Conservation (phyloP, 1,139 yeast species). For the Pichia sp. region DNA sequence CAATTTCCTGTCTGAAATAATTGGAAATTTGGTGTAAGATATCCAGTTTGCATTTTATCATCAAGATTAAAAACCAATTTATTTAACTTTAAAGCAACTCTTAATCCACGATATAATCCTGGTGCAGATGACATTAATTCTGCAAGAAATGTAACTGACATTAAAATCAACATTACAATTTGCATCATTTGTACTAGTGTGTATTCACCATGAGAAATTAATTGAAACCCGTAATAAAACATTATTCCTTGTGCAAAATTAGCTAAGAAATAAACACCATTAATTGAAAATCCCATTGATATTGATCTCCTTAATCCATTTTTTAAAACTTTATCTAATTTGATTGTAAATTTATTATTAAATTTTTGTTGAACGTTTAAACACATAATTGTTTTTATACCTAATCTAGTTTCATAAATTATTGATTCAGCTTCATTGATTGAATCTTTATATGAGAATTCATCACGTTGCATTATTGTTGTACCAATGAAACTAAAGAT, state of each 20-base stretch:
- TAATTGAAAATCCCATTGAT: constrained; percentile 51
- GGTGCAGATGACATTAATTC: constrained; percentile 61
- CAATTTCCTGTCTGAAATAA: constrained; percentile 19
- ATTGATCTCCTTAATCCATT: constrained; percentile 47
- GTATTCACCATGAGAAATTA: constrained; percentile 56
- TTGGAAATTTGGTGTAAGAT: constrained; percentile 21
- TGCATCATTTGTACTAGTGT: constrained; percentile 52
- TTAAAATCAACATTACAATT: constrained; percentile 65
- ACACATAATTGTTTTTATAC: constrained; percentile 58
- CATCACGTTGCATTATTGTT: constrained; percentile 44
- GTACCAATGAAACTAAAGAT: constrained; percentile 50
- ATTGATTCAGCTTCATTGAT: constrained; percentile 50
- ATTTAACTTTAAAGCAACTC: constrained; percentile 54
- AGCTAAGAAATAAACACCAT: constrained; percentile 50
- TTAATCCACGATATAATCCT: constrained; percentile 67
- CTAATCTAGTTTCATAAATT: constrained; percentile 52
- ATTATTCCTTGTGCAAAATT: constrained; percentile 63
- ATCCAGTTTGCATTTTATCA: constrained; percentile 22
- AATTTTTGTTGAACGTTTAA: constrained; percentile 50
- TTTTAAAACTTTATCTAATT: constrained; percentile 29
- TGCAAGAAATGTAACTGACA: constrained; percentile 64
- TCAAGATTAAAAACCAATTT: constrained; percentile 28
- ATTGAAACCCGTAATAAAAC: constrained; percentile 67
- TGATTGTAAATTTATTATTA: constrained; percentile 30
- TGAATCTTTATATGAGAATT: constrained; percentile 52